Base-by-base conservation (phyloP, 768 basidiomycete genomes). In the Agaricus sinodeliciosus region DNA sequence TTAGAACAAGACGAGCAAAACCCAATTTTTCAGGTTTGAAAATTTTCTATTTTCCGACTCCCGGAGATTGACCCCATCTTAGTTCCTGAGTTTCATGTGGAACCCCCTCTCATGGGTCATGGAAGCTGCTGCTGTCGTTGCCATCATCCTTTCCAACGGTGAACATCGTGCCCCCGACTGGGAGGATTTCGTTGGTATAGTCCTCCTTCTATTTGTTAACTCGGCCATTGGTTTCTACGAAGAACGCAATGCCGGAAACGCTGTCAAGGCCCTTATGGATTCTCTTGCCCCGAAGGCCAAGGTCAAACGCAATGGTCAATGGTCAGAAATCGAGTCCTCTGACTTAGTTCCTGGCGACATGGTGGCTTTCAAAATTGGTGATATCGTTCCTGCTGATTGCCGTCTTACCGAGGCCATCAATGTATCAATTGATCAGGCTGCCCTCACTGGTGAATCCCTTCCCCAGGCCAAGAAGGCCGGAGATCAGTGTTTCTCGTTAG, bases 41-140 rank as follows among this genome's bases (percentile, higher is more conserved):
- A 25, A 55, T 19, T 26, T 13, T 9, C 48, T 27, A 26, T 55
- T 34, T 51, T 44, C 13, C 4, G 40, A 36, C 4, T 37, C 34
- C 54, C 46, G 50, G 5, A n/a, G 43, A n/a, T 43, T 51, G 19
- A 15, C n/a, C 31, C 43, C 31, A 41, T 37, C 11, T 8, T 41
- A 90, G 89, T 93, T 94, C 72, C 73, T 93, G 60, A 84, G 85
- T 65, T 98, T 98, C 81, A 98, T 97, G 95, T 98, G 95, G 95
- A 98, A 98, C 72, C 95, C 95, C 41, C 77, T 98, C 9, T 98
- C 95, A 19, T 98, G 95, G 95, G 95, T 97, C 70, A 98, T 98
- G 95, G 95, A 98, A 71, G 92, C 86, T 56, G 93, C 94, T 26
- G 90, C 91, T 7, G 76, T 94, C 36, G 92, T 94, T 59, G 94